These are phyloP conservation scores for Zoysia matrella DNA, from an alignment of 202 grass and related monocot genomes.

Conservation along the genomic window DNA sequence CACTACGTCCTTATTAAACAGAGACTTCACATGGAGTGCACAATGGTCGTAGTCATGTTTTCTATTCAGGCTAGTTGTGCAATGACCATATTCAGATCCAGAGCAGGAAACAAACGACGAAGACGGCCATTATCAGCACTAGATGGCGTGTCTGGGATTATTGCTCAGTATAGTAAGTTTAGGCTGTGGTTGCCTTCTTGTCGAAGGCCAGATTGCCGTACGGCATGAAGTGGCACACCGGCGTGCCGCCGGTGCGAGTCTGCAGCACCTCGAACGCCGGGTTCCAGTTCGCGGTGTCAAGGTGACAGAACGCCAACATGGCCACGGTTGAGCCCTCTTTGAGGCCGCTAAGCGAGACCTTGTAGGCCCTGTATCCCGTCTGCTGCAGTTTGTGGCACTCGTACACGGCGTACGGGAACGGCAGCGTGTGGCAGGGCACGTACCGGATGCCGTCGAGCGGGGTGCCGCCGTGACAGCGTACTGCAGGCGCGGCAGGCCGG, in stretches of 20 bases:
- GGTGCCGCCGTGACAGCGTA: background rate
- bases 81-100: background rate
- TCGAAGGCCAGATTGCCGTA: conserved; percentile 3
- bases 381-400: background rate
- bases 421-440: background rate
- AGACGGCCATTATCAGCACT: background rate
- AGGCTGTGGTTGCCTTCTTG: conserved; percentile 23
- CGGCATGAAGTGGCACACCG: conserved; percentile 34
- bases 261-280: background rate
- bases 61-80: too few species aligned
- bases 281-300: conserved; percentile 47
- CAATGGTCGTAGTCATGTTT: too few species aligned
- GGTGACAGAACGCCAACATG: conserved; percentile 43
- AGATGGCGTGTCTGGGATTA: too few species aligned
- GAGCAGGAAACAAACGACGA: background rate
- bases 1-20: too few species aligned
- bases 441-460: background rate
- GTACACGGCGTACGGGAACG: conserved; percentile 5
- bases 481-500: background rate
- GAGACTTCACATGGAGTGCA: too few species aligned
- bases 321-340: background rate
- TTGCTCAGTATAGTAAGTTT: too few species aligned
- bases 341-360: background rate
- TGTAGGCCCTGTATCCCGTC: background rate
- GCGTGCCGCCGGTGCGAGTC: background rate